Evolutionary conservation across 2,329 filamentous ascomycete genomes (phyloP), one percentile per base, ranked within the genome.

Genomic region (Calonectria pseudoreteaudii): DNA sequence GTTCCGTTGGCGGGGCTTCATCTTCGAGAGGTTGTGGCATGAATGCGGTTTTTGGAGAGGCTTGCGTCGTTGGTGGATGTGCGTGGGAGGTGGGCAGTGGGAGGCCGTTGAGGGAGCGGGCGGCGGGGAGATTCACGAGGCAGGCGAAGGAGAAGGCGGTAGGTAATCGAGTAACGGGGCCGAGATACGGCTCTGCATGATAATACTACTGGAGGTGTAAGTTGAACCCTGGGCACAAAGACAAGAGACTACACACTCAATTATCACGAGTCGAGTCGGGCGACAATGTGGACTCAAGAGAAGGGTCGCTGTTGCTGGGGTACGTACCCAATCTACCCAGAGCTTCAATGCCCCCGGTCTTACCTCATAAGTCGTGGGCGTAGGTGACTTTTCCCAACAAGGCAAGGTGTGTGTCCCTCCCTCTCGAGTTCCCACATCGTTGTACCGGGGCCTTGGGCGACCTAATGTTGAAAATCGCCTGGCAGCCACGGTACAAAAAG

Each of bases 11-110:
- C 83, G 90, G 86, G 64, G 65, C 71, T 81, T 89, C 87, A 87
- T 88, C 91, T 91, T 93, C 87, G 83, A 90, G 87, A 83, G 90
- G 87, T 85, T 91, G 89, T 90, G 92, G 92, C 93, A 94, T 94
- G 87, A 89, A 91, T 85, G 81, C 84, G 83, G 79, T 76, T 78
- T 28, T 76, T 68, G 66, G 64, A 62, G 71, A 65, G 68, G 60
- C 52, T 75, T 76, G 60, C 68, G 68, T 71, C 69, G 66, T 70
- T 72, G 56, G 74, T 52, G 20, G 60, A 49, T 65, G 11, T 31
- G 60, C 26, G 60, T 64, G 60, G 36, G 26, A 64, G 58, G 58
- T 34, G 26, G 60, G 70, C 65, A 47, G 44, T 47, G 67, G 52
- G 28, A 30, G 53, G 69, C 71, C 50, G 73, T 53, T 71, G 68